Evolutionary conservation across 805 yeast genomes (phyloP), one percentile per base, ranked within the genome.

Genomic region (Candida ficus): DNA sequence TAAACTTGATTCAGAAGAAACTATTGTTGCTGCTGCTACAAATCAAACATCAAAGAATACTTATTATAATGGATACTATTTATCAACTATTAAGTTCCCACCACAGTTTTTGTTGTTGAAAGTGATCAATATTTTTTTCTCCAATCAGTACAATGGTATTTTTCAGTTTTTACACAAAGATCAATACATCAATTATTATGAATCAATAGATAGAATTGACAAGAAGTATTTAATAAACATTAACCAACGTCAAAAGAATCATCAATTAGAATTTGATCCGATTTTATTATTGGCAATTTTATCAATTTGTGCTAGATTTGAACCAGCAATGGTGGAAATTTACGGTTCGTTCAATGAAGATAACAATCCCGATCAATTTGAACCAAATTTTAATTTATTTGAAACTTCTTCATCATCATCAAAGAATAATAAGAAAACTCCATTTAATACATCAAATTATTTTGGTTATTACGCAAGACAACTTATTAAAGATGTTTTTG

Each of bases 401-500:
- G 29, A 37, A n/a, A n/a, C n/a, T n/a, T n/a, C n/a, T n/a, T n/a
- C n/a, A n/a, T n/a, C n/a, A n/a, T n/a, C n/a, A n/a, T n/a, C n/a
- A 17, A 29, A 13, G 16, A 14, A n/a, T 7, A 35, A 23, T 11
- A 31, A 25, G 4, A 46, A 45, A 21, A 42, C 50, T 17, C 53
- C 66, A 7, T 54, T 60, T 8, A 55, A 61, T 29, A 61, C 68
- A 2, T 62, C 68, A 3, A 59, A 56, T 18, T 66, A 66, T 43
- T 66, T 65, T 50, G 68, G 65, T 1, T 64, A 64, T 61, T 67
- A 64, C 44, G 67, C 69, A 7, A 50, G 67, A 33, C 49, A 46
- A 29, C 27, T 48, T 5, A 38, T 65, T n/a, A 53, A 53, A 28
- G 60, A 62, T 23, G 61, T 58, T 7, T 64, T 65, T 47, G 71